Percentiles rank a stretch among this genome's conserved stretches.
Conservation (phyloP, 2,329 filamentous ascomycete species). For the Colletotrichum tropicale region DNA sequence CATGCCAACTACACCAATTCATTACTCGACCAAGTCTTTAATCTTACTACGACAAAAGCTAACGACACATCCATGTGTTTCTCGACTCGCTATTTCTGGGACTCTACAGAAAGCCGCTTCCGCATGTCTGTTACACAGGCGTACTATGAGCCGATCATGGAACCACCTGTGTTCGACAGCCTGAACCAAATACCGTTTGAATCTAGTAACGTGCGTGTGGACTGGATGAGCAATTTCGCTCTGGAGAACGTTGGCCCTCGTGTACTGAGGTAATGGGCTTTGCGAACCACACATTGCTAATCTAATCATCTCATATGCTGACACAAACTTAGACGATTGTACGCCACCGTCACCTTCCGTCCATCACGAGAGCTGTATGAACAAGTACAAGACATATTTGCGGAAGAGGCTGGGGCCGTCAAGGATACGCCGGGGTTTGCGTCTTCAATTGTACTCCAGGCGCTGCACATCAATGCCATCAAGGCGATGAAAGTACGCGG, state of each 20-base stretch:
- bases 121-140: neutral
- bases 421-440: neutral
- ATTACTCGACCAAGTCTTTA: neutral
- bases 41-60: neutral
- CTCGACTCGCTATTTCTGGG: neutral
- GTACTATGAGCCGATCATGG: neutral
- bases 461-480: neutral
- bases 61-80: neutral
- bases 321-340: neutral
- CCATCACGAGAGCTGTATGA: neutral
- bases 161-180: neutral
- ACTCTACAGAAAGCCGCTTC: accelerated
- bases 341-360: neutral
- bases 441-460: neutral
- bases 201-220: neutral
- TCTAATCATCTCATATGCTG: neutral
- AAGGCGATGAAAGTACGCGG: neutral
- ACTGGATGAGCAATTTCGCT: neutral
- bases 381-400: neutral
- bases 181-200: neutral
- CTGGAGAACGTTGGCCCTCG: neutral
- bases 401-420: neutral
- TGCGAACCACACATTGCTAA: no score
- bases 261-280: neutral
- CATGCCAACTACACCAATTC: neutral